Evolutionary conservation across 345 rosid genomes (phyloP), one percentile per base, ranked within the genome.

Genomic region (Arabis hirsuta): DNA sequence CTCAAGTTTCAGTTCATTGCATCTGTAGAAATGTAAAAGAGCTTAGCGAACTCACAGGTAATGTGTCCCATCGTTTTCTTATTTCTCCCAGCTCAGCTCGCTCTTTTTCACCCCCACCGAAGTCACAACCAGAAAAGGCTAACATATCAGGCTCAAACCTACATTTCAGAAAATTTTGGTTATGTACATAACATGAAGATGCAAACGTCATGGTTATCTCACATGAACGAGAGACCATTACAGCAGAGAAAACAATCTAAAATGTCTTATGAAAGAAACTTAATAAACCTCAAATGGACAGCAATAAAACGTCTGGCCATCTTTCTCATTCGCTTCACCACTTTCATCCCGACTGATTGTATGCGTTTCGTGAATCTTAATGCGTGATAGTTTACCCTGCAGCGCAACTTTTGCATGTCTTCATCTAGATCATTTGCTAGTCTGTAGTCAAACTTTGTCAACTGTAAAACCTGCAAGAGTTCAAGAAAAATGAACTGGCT

Each of bases 91-190:
- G 97, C 82, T 96, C 97, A 22, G 72, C 74, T 83, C 86, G 83
- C 79, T 90, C 99, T 72, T 92, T 92, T 55, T 92, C 99, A 71
- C 99, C 99, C n/a, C 99, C 99, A 29, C 99, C 99, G 79, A 74
- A 96, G 78, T 92, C 94, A 77, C 99, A 96, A 71, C 99, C 98
- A 66, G 99, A 96, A 81, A 96, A 96, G 27, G 99, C 98, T 62
- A 96, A 86, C 98, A 92, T 96, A 79, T 96, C 99, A 68, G 99
- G 94, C 81, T 96, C 99, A 81, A 96, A 96, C 81, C 99, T 96
- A 85, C 31, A 66, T 48, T 48, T 54, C 13, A 34, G 29, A 39
- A 46, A 45, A 68, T 3, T 61, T 26, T 61, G 34, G 45, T 69
- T 62, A 62, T 43, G 43, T 39, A 50, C 29, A 57, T 46, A 34